Percentiles rank a stretch among this genome's conserved stretches.
Evolutionary conservation across 2,329 filamentous ascomycete species (phyloP).

Genomic region (Cladosporium sphaerospermum): DNA sequence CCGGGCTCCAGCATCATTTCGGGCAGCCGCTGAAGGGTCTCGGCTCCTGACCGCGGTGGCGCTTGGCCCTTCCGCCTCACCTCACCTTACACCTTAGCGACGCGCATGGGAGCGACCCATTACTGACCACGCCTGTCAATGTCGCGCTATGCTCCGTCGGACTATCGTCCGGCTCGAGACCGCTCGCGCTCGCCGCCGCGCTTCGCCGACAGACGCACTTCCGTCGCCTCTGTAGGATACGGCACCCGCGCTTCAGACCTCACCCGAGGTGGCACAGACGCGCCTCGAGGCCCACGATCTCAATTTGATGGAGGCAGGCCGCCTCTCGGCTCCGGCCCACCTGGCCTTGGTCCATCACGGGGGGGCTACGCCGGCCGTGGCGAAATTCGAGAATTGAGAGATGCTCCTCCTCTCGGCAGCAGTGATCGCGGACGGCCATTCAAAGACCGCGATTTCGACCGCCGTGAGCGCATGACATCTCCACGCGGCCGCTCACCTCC

Average conservation of each 20-base stretch:
- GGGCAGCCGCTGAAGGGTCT: conserved; percentile 1
- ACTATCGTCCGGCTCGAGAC: conserved; percentile 48
- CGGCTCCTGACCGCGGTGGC: conserved; percentile 9
- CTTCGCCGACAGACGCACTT: conserved; percentile 63
- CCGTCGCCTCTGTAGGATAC: conserved; percentile 35
- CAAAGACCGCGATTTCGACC: conserved; percentile 48
- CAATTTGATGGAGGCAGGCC: conserved; percentile 56
- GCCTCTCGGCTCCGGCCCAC: conserved; percentile 30
- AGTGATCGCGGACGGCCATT: conserved; percentile 57
- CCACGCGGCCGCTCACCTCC: conserved; percentile 59
- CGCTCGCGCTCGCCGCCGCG: conserved; percentile 66
- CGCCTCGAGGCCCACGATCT: conserved; percentile 76
- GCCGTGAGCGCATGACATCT: conserved; percentile 56
- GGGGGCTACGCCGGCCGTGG: conserved; percentile 8
- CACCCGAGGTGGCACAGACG: conserved; percentile 44
- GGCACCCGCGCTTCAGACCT: conserved; percentile 23
- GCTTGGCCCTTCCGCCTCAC: conserved; percentile 6
- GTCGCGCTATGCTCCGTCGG: conserved; percentile 32
- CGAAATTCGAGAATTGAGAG: conserved; percentile 36
- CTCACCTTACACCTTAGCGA: background rate
- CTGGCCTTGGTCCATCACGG: conserved; percentile 52
- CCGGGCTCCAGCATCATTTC: too few relatives aligned
- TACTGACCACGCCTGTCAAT: conserved; percentile 14
- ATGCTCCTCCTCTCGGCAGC: conserved; percentile 54
- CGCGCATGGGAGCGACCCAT: conserved; percentile 6